Evolutionary conservation across 345 rosid genomes (phyloP).

Genomic region (Arabis hirsuta): DNA sequence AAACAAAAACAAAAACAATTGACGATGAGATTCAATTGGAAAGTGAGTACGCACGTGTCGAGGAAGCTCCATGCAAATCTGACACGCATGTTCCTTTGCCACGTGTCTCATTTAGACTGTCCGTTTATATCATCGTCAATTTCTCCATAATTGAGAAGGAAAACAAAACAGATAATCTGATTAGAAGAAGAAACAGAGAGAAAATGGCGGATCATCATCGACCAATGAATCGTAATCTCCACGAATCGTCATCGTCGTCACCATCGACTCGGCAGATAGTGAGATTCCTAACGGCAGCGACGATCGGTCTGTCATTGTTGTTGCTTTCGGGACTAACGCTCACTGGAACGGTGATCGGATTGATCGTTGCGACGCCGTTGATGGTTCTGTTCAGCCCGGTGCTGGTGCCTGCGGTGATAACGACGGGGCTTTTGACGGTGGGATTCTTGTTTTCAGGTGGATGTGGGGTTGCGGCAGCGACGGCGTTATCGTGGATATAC

Average conservation of each 20-base stretch:
- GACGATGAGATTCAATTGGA: no score
- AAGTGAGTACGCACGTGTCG: no score
- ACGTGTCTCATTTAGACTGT: slow-evolving; percentile 1
- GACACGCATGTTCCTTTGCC: neutral
- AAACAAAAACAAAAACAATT: no score
- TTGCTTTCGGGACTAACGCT: slow-evolving; percentile 58
- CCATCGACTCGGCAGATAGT: slow-evolving; percentile 48
- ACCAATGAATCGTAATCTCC: slow-evolving; percentile 3
- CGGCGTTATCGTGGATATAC: slow-evolving; percentile 69
- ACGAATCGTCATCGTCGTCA: slow-evolving; percentile 27
- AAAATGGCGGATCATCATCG: slow-evolving; percentile 43
- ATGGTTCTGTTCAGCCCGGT: slow-evolving; percentile 68
- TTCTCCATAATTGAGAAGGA: no score
- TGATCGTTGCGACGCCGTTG: slow-evolving; percentile 61
- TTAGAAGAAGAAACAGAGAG: neutral
- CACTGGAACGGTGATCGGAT: slow-evolving; percentile 57
- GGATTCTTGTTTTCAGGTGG: slow-evolving; percentile 67
- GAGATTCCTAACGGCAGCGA: slow-evolving; percentile 58
- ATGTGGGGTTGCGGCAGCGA: slow-evolving; percentile 59
- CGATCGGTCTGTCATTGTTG: slow-evolving; percentile 48
- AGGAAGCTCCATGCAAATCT: no score
- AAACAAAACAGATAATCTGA: neutral
- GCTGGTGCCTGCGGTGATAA: slow-evolving; percentile 61
- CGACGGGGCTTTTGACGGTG: slow-evolving; percentile 25
- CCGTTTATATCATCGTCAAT: neutral